Conservation (phyloP, 441 rosid species). For the Erysimum cheiri region DNA sequence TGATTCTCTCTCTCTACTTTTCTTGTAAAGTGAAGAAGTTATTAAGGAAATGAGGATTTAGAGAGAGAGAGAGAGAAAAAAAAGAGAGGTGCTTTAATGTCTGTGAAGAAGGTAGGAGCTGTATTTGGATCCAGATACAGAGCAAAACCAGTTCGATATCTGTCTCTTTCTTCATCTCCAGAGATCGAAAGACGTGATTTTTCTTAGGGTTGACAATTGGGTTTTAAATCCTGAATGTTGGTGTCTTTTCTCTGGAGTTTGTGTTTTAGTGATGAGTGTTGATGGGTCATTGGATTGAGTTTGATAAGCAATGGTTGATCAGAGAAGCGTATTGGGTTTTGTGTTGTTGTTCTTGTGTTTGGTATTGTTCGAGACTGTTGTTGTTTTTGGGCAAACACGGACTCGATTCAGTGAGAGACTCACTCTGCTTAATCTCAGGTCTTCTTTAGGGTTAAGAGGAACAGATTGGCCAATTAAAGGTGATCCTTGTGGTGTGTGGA, state of each 20-base stretch:
- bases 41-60: constrained; percentile 38
- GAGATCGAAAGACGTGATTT: constrained; percentile 26
- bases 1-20: not conserved
- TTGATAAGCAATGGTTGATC: constrained; percentile 71
- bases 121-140: constrained; percentile 41
- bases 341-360: constrained; percentile 43
- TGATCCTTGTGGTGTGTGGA: constrained; percentile 80
- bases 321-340: constrained; percentile 46
- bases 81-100: constrained; percentile 43
- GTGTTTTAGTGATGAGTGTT: constrained; percentile 38
- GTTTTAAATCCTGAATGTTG: constrained; percentile 18
- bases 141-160: constrained; percentile 29
- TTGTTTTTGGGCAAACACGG: constrained; percentile 57
- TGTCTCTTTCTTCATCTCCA: constrained; percentile 38
- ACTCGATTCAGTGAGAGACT: constrained; percentile 56
- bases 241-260: not conserved
- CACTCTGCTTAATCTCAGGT: constrained; percentile 80
- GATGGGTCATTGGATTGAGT: constrained; percentile 30
- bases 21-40: too few species aligned
- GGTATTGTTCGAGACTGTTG: constrained; percentile 52
- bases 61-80: constrained; percentile 39
- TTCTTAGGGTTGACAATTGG: constrained; percentile 44
- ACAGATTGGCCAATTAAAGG: constrained; percentile 87
- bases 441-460: constrained; percentile 82
- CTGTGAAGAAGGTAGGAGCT: constrained; percentile 40